Evolutionary conservation across 768 basidiomycete species (phyloP), one percentile per base, ranked within the genome.

Genomic region (Naganishia friedmannii): DNA sequence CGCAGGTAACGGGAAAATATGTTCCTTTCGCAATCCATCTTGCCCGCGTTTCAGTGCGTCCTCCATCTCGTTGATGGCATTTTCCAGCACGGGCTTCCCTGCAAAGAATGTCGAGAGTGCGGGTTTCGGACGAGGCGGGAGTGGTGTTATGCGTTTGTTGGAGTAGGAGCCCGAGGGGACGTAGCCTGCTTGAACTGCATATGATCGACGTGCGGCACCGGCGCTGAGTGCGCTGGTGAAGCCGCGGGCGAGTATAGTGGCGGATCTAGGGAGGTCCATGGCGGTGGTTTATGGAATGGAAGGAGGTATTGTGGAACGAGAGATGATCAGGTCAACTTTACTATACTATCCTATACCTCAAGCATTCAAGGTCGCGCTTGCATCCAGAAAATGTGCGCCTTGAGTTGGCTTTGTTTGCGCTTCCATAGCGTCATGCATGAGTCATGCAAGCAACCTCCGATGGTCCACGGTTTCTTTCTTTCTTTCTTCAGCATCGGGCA

Each of bases 81-180:
- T 90, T 79, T 88, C 88, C 83, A 88, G 93, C 28, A 83, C 83
- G 0, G 90, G 83, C 39, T 89, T 87, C 19, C 88, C 89, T 21
- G 93, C 92, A 83, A 91, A 96, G 83, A 93, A 94, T 57, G 86
- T 87, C 26, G 91, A 87, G 9, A 91, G 89, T 23, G 84, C 81
- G 0, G 91, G 91, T 46, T 73, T 66, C 29, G 78, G 76, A 56
- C 79, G 75, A 39, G 77, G 73, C 29, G 76, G 78, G 37, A 77
- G 75, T 23, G 71, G 58, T 23, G 34, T 26, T 34, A 66, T 68
- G 3, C 71, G 67, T 12, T 32, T 48, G 37, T 29, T 21, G 15
- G 7, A 8, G 21, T 26, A 26, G n/a, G 60, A 42, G 42, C 60
- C 60, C 42, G 60, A 42, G 42, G 60, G 60, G 9, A 63, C 17